phyloP scores from a whole-genome alignment of 2,329 filamentous ascomycete genomes.

The Ilyonectria destructans region DNA sequence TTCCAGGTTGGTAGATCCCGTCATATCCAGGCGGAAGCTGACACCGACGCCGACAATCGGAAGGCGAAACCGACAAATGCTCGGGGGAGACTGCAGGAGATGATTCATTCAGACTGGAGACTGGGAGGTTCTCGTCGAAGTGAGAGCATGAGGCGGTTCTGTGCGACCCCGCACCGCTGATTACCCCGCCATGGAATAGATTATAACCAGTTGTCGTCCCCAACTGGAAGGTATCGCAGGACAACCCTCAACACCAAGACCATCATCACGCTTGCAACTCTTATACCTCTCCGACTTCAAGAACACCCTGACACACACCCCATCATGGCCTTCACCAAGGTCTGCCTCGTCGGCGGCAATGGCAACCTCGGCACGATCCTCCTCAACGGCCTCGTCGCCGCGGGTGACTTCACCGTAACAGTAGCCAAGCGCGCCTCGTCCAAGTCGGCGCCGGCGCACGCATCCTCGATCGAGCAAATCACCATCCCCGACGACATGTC shows the following conservation, averaged over 20 bases:
- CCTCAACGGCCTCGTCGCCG: conserved; percentile 55
- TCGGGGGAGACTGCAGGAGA: conserved; percentile 13
- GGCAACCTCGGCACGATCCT: conserved; percentile 60
- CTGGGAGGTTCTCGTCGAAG: neutral
- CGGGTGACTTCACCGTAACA: conserved; percentile 65
- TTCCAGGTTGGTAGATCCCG: neutral
- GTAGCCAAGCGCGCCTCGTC: conserved; percentile 66
- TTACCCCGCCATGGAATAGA: conserved; percentile 4
- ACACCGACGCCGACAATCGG: conserved; percentile 27
- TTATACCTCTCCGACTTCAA: neutral
- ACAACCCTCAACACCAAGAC: neutral
- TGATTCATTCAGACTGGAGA: conserved; percentile 1
- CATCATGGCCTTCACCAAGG: conserved; percentile 50
- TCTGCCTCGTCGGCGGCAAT: conserved; percentile 55
- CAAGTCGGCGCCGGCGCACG: conserved; percentile 48
- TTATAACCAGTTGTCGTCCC: neutral
- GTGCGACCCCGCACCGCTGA: conserved; percentile 16
- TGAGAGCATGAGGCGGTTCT: conserved; percentile 5
- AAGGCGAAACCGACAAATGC: conserved; percentile 16
- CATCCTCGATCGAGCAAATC: conserved; percentile 42
- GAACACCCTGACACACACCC: neutral
- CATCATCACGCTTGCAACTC: neutral
- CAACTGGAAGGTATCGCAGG: neutral
- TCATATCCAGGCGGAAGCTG: conserved; percentile 12
- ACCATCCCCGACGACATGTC: conserved; percentile 50